Evolutionary conservation across 2,329 filamentous ascomycete genomes (phyloP).

Genomic region (Tolypocladium endophyticum): DNA sequence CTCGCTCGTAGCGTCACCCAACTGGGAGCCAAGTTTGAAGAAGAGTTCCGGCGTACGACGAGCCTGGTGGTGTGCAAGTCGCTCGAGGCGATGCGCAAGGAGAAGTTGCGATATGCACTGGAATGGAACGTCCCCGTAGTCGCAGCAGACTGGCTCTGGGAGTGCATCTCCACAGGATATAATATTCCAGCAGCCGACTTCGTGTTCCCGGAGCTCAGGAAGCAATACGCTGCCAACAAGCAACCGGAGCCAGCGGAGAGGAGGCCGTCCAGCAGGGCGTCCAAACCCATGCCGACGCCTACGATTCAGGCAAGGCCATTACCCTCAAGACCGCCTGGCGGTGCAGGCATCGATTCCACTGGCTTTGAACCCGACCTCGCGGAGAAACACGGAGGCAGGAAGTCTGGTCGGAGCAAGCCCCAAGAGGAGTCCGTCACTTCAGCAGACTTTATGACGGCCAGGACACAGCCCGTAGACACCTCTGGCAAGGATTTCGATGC

Average conservation of each 20-base stretch:
- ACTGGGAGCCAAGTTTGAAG: constrained; percentile 71
- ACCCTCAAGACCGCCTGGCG: constrained; percentile 5
- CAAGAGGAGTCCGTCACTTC: constrained; percentile 16
- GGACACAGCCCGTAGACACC: constrained; percentile 22
- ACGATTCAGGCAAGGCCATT: background rate
- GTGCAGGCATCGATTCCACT: constrained; percentile 25
- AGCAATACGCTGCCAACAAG: constrained; percentile 13
- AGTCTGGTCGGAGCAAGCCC: background rate
- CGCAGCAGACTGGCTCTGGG: constrained; percentile 72
- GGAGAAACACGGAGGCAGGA: constrained; percentile 5
- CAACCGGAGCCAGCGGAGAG: constrained; percentile 1
- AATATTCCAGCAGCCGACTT: constrained; percentile 34
- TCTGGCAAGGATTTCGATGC: constrained; percentile 16
- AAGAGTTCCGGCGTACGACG: constrained; percentile 60
- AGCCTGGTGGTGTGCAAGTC: constrained; percentile 68
- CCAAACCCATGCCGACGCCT: constrained; percentile 1
- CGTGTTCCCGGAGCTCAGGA: constrained; percentile 35
- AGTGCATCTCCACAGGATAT: constrained; percentile 54
- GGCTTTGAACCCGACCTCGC: constrained; percentile 25
- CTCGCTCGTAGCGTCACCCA: constrained; percentile 66
- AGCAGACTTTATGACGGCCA: constrained; percentile 30
- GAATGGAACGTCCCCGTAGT: constrained; percentile 76
- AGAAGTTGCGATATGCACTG: constrained; percentile 70
- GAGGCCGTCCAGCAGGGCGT: background rate
- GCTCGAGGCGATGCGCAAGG: constrained; percentile 44